Conservation (phyloP, 768 basidiomycete species). For the Mycena olivaceomarginata region DNA sequence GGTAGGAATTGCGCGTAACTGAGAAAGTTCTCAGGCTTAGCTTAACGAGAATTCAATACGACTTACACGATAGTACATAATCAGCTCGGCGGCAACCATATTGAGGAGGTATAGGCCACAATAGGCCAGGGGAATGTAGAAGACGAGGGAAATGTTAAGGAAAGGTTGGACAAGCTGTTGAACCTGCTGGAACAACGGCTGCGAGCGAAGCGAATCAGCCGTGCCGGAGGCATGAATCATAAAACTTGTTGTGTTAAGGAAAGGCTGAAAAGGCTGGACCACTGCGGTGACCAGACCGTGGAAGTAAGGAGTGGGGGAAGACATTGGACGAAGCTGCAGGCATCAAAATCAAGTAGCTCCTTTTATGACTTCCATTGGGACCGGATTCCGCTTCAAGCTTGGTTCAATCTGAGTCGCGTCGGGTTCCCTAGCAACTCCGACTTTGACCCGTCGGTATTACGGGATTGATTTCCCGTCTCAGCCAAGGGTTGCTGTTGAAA, state of each 20-base stretch:
- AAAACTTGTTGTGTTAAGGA: constrained; percentile 13
- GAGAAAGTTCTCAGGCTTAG: constrained; percentile 11
- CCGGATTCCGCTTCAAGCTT: background rate
- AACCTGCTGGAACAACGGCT: constrained; percentile 19
- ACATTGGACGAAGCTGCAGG: constrained; percentile 16
- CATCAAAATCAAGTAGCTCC: constrained; percentile 3
- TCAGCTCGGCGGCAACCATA: background rate
- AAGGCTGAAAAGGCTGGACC: constrained; percentile 7
- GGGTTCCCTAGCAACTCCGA: background rate
- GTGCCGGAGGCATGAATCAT: constrained; percentile 11
- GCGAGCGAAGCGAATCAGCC: constrained; percentile 17
- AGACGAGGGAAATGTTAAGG: constrained; percentile 10
- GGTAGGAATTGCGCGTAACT: constrained; percentile 13
- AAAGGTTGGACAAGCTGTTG: constrained; percentile 9
- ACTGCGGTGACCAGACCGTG: constrained; percentile 9
- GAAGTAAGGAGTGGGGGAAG: constrained; percentile 11
- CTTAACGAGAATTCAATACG: background rate
- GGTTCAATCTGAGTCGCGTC: background rate
- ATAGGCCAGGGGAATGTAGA: constrained; percentile 11
- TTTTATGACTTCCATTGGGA: constrained; percentile 7
- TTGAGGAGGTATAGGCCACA: constrained; percentile 6
- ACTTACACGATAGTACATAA: constrained; percentile 15
- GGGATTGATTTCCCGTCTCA: background rate
- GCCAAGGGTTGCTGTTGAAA: background rate
- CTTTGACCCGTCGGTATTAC: too few species aligned